Conservation (phyloP, 768 basidiomycete species). For the Amanita subjunquillea region DNA sequence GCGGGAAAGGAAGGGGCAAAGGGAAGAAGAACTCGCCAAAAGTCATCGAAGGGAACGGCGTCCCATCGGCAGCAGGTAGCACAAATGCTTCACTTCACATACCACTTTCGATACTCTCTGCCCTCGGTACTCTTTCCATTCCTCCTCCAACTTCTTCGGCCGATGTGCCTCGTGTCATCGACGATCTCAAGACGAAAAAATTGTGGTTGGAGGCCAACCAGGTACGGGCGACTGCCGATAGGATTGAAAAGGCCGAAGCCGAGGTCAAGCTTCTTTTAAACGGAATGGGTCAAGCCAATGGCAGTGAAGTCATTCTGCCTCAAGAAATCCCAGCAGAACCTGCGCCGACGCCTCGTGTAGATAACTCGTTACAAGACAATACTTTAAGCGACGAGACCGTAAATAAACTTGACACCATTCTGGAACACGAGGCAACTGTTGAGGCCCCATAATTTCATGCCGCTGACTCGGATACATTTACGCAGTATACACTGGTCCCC, state of each 20-base stretch:
- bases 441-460: constrained; percentile 8
- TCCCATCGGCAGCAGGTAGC: constrained; percentile 8
- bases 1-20: constrained; percentile 55
- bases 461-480: not conserved
- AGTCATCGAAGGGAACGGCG: constrained; percentile 16
- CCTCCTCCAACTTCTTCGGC: constrained; percentile 70
- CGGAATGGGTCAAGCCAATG: constrained; percentile 25
- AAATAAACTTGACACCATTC: constrained; percentile 31
- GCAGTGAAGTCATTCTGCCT: constrained; percentile 23
- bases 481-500: not conserved
- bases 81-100: constrained; percentile 44
- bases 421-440: constrained; percentile 17
- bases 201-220: constrained; percentile 94
- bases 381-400: constrained; percentile 28
- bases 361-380: constrained; percentile 17
- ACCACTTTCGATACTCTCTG: constrained; percentile 78
- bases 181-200: constrained; percentile 90
- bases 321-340: constrained; percentile 38
- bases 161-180: constrained; percentile 77
- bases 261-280: constrained; percentile 55
- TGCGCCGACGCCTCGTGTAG: constrained; percentile 27
- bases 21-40: constrained; percentile 38
- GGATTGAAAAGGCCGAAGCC: constrained; percentile 70
- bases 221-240: constrained; percentile 65
- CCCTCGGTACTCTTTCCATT: constrained; percentile 81